Conservation (phyloP, 345 rosid species). For the Carallia pectinifolia region DNA sequence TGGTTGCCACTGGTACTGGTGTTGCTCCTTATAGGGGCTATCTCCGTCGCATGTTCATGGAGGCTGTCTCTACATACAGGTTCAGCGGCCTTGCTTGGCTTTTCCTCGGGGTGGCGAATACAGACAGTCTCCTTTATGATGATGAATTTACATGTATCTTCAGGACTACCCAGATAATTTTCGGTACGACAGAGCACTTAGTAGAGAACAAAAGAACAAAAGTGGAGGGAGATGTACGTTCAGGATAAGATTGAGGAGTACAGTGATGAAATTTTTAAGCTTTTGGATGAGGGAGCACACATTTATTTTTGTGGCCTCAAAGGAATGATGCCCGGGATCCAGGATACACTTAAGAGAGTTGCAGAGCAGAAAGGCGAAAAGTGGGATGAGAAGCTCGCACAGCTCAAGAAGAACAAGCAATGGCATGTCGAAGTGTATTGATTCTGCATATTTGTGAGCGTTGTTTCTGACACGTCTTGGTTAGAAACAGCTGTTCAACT, state of each 20-base stretch:
- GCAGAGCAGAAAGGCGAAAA: constrained; percentile 83
- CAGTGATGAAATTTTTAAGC: constrained; percentile 86
- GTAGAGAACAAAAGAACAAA: constrained; percentile 91
- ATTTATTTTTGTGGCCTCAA: constrained; percentile 95
- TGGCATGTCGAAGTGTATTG: constrained; percentile 99
- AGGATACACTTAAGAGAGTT: constrained; percentile 79
- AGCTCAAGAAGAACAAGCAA: constrained; percentile 93
- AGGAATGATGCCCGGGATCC: constrained; percentile 99
- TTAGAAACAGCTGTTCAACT: not conserved
- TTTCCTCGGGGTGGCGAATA: constrained; percentile 98
- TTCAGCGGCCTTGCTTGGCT: constrained; percentile 95
- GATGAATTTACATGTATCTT: constrained; percentile 82
- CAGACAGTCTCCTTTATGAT: constrained; percentile 89
- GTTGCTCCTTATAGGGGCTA: constrained; percentile 93
- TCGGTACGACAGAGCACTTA: constrained; percentile 80
- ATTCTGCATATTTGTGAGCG: constrained; percentile 2
- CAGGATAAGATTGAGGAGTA: constrained; percentile 98
- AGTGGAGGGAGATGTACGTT: constrained; percentile 95
- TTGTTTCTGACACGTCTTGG: not conserved
- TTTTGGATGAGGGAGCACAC: constrained; percentile 90
- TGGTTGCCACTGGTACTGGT: constrained; percentile 98
- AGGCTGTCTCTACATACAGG: constrained; percentile 68
- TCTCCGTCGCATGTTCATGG: constrained; percentile 96
- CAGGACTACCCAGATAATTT: constrained; percentile 72
- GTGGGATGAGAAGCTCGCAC: constrained; percentile 93